Percentiles rank a stretch among this genome's conserved stretches.
These are phyloP conservation scores for Andrographis paniculata DNA, from an alignment of 305 asterid genomes.

Conservation along the genomic window DNA sequence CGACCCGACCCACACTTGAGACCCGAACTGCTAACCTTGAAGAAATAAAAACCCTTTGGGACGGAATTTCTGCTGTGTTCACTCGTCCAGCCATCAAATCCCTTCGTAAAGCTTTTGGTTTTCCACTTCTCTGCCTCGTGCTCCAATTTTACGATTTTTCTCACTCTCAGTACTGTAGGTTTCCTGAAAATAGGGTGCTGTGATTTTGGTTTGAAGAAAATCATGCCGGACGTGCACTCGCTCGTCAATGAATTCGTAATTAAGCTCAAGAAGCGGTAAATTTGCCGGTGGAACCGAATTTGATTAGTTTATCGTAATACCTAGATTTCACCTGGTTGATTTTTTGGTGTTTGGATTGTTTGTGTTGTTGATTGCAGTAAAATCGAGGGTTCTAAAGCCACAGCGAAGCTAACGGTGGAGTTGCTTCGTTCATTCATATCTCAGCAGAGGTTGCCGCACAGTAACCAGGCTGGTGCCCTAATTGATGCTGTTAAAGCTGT, in stretches of 20 bases:
- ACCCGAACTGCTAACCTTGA: no score
- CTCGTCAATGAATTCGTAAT: slow-evolving; percentile 66
- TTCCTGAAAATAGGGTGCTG: no score
- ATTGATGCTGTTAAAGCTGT: slow-evolving; percentile 73
- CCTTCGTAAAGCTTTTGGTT: slow-evolving; percentile 19
- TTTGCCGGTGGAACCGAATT: not conserved
- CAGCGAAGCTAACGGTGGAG: slow-evolving; percentile 86
- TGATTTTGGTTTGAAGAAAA: slow-evolving; percentile 6
- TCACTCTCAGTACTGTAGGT: not conserved
- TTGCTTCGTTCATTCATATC: slow-evolving; percentile 89
- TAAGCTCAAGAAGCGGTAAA: slow-evolving; percentile 81
- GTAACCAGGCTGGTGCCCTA: slow-evolving; percentile 77
- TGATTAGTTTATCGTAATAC: not conserved
- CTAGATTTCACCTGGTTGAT: not conserved
- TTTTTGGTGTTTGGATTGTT: slow-evolving; percentile 7
- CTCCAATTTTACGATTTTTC: slow-evolving; percentile 14
- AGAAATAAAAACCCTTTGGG: slow-evolving; percentile 14
- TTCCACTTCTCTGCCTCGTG: slow-evolving; percentile 1
- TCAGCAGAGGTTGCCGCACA: slow-evolving; percentile 77
- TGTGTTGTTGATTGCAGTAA: slow-evolving; percentile 36
- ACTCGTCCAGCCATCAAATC: slow-evolving; percentile 11
- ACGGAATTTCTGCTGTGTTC: slow-evolving; percentile 12
- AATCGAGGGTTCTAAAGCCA: slow-evolving; percentile 92
- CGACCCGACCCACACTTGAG: no score
- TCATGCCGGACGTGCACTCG: slow-evolving; percentile 74